Percentiles rank a stretch among this genome's conserved stretches.
These are phyloP conservation scores for Nematocida sp. DNA, from an alignment of 371 early-diverging fungal genomes.

Conservation along the genomic window DNA sequence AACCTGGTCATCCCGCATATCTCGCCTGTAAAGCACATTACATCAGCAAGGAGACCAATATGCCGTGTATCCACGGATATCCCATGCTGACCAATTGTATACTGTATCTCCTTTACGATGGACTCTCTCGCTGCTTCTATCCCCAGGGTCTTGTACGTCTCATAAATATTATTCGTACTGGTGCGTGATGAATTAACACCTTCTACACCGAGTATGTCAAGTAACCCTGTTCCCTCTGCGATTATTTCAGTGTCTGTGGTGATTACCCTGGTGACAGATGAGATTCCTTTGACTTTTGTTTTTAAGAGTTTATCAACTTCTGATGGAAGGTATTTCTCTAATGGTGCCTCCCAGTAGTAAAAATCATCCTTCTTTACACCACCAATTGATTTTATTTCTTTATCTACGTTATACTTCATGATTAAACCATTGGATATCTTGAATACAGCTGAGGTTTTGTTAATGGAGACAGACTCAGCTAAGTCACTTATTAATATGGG, in stretches of 20 bases:
- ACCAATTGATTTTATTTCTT: conserved; percentile 27
- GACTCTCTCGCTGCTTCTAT: conserved; percentile 86
- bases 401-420: neutral
- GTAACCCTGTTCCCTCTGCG: conserved; percentile 88
- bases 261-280: conserved; percentile 15
- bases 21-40: conserved; percentile 97
- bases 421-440: conserved; percentile 2
- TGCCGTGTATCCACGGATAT: conserved; percentile 95
- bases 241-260: conserved; percentile 73
- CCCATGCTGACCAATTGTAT: conserved; percentile 82
- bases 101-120: conserved; percentile 78
- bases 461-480: conserved; percentile 24
- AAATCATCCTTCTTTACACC: neutral
- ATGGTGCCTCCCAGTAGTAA: conserved; percentile 32
- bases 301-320: conserved; percentile 59
- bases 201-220: conserved; percentile 77
- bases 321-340: conserved; percentile 32
- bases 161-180: conserved; percentile 86
- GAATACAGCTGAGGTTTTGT: conserved; percentile 27
- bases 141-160: conserved; percentile 83
- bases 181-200: conserved; percentile 75
- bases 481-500: conserved; percentile 27
- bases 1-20: conserved; percentile 94
- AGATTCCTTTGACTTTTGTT: conserved; percentile 36
- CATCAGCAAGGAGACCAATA: conserved; percentile 91